A percentile compares a stretch with the other conserved stretches of the same genome.
Evolutionary conservation across 1,139 yeast genomes (phyloP).

Genomic region (Saccharomyces hybrid): DNA sequence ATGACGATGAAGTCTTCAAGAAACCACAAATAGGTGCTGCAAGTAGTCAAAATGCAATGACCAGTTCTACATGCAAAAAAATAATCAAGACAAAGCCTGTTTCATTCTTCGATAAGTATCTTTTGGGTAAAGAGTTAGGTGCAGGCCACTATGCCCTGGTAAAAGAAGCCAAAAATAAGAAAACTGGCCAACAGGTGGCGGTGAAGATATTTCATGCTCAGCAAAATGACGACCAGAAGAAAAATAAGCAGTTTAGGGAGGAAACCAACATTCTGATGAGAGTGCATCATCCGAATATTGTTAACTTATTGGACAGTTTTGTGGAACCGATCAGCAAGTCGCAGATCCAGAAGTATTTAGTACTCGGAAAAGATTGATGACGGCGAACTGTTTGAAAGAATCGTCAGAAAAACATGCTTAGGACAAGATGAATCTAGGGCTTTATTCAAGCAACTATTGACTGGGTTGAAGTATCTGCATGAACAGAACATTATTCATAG

Average conservation of each 20-base stretch:
- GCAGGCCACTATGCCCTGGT: conserved; percentile 76
- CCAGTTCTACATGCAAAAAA: conserved; percentile 9
- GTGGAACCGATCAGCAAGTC: conserved; percentile 57
- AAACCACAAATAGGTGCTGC: conserved; percentile 24
- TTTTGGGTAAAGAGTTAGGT: conserved; percentile 56
- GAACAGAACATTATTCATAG: conserved; percentile 60
- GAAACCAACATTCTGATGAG: conserved; percentile 59
- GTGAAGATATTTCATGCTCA: conserved; percentile 74
- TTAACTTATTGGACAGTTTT: conserved; percentile 55
- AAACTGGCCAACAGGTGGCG: conserved; percentile 56
- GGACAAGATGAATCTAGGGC: conserved; percentile 56
- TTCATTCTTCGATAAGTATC: conserved; percentile 51
- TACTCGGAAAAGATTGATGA: conserved; percentile 68
- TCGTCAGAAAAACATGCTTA: conserved; percentile 53
- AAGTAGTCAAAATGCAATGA: conserved; percentile 19
- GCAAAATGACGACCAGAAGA: conserved; percentile 42
- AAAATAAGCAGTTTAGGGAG: conserved; percentile 48
- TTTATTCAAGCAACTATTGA: conserved; percentile 52
- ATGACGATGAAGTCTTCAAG: conserved; percentile 20
- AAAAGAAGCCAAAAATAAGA: conserved; percentile 54
- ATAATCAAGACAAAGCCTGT: conserved; percentile 10
- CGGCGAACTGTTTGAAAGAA: conserved; percentile 68
- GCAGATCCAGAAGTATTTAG: conserved; percentile 55
- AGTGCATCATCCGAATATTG: conserved; percentile 66
- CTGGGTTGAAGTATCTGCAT: conserved; percentile 58